These are phyloP conservation scores for Aspergillus asperescens DNA, from an alignment of 495 filamentous ascomycete genomes.

Conservation along the genomic window DNA sequence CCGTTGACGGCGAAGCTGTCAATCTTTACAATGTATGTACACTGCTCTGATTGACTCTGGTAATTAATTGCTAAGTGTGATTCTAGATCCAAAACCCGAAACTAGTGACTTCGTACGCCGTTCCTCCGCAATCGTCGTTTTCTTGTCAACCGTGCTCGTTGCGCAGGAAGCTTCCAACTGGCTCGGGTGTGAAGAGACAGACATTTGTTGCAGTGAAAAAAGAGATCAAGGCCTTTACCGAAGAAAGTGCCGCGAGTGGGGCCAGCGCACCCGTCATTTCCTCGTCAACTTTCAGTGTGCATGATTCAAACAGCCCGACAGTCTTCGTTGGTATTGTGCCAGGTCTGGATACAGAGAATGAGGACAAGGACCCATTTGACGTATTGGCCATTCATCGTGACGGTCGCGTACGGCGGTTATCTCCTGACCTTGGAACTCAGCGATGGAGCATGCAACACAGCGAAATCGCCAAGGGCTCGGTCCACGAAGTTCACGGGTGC, in stretches of 20 bases:
- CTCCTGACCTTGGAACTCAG: constrained; percentile 37
- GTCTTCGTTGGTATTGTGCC: constrained; percentile 40
- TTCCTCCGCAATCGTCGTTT: constrained; percentile 75
- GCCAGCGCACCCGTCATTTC: constrained; percentile 36
- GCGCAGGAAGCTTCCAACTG: constrained; percentile 50
- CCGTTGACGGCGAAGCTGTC: constrained; percentile 84
- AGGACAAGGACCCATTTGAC: constrained; percentile 31
- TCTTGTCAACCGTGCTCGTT: constrained; percentile 73
- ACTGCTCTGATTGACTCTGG: not conserved
- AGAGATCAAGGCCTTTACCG: constrained; percentile 50
- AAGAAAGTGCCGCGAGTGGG: constrained; percentile 39
- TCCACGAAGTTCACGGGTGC: constrained; percentile 32
- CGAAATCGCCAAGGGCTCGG: constrained; percentile 32
- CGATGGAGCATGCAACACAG: constrained; percentile 41
- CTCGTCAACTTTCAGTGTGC: constrained; percentile 36
- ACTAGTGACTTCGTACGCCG: constrained; percentile 75
- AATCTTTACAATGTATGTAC: constrained; percentile 83
- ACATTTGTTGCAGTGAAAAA: constrained; percentile 57
- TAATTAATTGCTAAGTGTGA: not conserved
- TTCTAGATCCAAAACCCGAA: constrained; percentile 69
- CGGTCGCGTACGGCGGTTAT: constrained; percentile 38
- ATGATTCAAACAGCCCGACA: constrained; percentile 39
- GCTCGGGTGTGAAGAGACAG: constrained; percentile 55
- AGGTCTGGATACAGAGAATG: constrained; percentile 19
- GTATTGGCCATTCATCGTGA: constrained; percentile 46